phyloP scores from a whole-genome alignment of 352 stramenopile species.

The Thraustochytrium sp. region DNA sequence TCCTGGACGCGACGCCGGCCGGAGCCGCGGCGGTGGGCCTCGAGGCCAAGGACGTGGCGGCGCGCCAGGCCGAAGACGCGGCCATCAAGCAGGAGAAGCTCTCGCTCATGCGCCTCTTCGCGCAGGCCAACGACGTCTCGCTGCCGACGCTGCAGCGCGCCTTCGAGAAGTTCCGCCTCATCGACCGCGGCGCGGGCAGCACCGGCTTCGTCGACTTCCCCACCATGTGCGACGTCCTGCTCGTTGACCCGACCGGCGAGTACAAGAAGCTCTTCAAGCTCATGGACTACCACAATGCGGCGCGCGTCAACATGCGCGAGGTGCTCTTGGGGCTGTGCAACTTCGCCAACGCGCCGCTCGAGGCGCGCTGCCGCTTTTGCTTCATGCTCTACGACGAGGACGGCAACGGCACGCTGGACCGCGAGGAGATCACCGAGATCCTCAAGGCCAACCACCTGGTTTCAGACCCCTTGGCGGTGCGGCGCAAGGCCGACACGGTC shows the following conservation, averaged over 20 bases:
- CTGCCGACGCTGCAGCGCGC: constrained; percentile 51
- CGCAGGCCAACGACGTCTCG: constrained; percentile 54
- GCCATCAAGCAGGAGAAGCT: constrained; percentile 45
- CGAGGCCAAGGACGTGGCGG: constrained; percentile 50
- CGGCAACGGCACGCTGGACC: constrained; percentile 56
- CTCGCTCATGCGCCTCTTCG: constrained; percentile 51
- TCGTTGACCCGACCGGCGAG: constrained; percentile 75
- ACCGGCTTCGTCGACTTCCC: neutral
- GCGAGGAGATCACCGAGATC: constrained; percentile 77
- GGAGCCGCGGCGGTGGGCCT: constrained; percentile 19
- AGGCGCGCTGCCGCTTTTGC: constrained; percentile 79
- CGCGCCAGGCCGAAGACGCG: constrained; percentile 49
- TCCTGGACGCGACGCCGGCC: constrained; percentile 48
- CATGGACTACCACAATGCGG: constrained; percentile 56
- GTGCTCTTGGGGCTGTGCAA: constrained; percentile 82
- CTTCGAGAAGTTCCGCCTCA: constrained; percentile 51
- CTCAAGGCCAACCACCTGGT: constrained; percentile 78
- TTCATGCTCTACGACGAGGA: constrained; percentile 91
- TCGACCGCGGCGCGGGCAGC: neutral
- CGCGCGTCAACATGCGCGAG: constrained; percentile 72
- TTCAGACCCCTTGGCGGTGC: constrained; percentile 53
- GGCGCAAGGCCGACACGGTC: constrained; percentile 74
- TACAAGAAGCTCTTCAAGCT: constrained; percentile 56
- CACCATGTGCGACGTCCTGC: constrained; percentile 64
- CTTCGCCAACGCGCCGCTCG: constrained; percentile 68